Conservation (phyloP, 306 rosid species). For the Ziziphus jujuba region DNA sequence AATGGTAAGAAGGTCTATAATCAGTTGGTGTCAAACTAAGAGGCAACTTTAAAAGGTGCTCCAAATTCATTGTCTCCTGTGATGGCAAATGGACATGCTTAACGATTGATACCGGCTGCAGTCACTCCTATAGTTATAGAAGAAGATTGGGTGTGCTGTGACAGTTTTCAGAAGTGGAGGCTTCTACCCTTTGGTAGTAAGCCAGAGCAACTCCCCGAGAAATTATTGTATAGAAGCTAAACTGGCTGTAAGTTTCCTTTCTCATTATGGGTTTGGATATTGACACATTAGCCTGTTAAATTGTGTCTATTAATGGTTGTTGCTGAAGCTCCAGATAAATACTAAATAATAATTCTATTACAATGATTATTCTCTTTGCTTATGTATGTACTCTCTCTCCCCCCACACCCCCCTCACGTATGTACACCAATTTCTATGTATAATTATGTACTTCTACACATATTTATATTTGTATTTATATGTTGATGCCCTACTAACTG, state of each 20-base stretch:
- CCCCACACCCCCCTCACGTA: neutral
- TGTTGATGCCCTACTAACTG: conserved; percentile 25
- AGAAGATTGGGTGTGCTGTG: conserved; percentile 86
- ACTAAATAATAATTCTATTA: conserved; percentile 13
- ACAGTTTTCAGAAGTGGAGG: conserved; percentile 74
- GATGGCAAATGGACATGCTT: conserved; percentile 35
- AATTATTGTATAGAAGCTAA: conserved; percentile 81
- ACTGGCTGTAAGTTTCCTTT: conserved; percentile 87
- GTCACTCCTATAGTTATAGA: conserved; percentile 35
- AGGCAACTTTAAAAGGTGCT: conserved; percentile 36
- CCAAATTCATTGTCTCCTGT: conserved; percentile 25
- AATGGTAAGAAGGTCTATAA: conserved; percentile 34
- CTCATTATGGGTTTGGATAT: conserved; percentile 26
- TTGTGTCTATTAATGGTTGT: conserved; percentile 14
- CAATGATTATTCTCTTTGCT: neutral
- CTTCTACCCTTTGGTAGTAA: conserved; percentile 67
- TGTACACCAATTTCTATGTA: neutral
- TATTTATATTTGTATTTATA: conserved; percentile 1
- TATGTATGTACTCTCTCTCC: neutral
- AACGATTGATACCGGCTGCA: conserved; percentile 28
- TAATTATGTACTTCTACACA: neutral
- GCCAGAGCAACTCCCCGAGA: conserved; percentile 75
- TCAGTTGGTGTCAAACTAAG: conserved; percentile 28
- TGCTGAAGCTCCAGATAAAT: conserved; percentile 14
- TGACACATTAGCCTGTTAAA: conserved; percentile 15